Conservation (phyloP, 192 early-diverging fungal genomes). For the Coemansia nantahalensis region DNA sequence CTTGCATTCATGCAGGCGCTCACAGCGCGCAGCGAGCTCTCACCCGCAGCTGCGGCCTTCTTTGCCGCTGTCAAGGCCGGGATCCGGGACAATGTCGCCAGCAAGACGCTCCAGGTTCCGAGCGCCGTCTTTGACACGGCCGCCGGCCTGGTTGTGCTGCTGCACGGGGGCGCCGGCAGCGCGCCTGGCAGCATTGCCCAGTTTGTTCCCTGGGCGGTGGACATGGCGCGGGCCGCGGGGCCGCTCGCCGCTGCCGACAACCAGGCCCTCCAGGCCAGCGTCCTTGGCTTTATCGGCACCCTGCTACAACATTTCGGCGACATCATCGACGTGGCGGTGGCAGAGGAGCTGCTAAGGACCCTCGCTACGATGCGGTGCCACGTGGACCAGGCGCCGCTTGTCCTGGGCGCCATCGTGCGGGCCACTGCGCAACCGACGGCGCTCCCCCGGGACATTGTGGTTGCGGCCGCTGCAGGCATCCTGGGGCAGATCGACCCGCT, state of each 20-base stretch:
- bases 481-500: constrained; percentile 13
- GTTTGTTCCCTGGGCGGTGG: constrained; percentile 19
- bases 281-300: constrained; percentile 16
- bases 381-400: neutral
- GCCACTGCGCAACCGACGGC: constrained; percentile 19
- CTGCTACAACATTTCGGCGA: constrained; percentile 28
- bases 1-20: constrained; percentile 33
- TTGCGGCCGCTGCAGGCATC: constrained; percentile 3
- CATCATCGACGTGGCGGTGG: constrained; percentile 4
- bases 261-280: constrained; percentile 8
- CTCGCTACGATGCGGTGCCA: constrained; percentile 17
- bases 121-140: constrained; percentile 17
- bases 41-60: constrained; percentile 18
- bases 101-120: constrained; percentile 31
- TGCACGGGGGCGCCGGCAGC: constrained; percentile 13
- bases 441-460: constrained; percentile 13
- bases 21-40: constrained; percentile 5
- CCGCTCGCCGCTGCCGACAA: constrained; percentile 10
- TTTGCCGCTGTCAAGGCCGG: constrained; percentile 15
- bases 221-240: constrained; percentile 12
- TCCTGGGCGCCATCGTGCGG: constrained; percentile 13
- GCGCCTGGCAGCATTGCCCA: constrained; percentile 6
- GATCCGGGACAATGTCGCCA: constrained; percentile 13
- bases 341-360: constrained; percentile 2
- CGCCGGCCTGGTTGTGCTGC: constrained; percentile 11